These are phyloP conservation scores for Stylonectria norvegica DNA, from an alignment of 2,329 filamentous ascomycete genomes.

Conservation along the genomic window DNA sequence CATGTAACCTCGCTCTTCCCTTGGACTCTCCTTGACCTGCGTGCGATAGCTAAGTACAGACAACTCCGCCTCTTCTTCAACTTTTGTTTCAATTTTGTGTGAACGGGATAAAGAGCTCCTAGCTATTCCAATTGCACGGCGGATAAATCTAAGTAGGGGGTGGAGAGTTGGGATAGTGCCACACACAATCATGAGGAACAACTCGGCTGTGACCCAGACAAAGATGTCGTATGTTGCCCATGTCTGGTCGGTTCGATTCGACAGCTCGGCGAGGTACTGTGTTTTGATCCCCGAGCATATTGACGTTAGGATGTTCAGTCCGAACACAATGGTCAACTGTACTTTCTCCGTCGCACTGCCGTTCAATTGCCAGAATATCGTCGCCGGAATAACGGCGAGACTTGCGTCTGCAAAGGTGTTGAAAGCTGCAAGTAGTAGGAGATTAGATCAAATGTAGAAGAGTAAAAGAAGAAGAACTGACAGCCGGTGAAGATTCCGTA, in stretches of 20 bases:
- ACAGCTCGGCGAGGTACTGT: conserved; percentile 18
- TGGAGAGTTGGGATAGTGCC: conserved; percentile 18
- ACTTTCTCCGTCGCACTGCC: conserved; percentile 74
- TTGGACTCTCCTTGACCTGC: neutral
- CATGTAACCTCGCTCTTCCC: neutral
- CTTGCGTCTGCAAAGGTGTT: conserved; percentile 23
- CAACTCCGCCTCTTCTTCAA: neutral
- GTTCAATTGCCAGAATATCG: conserved; percentile 63
- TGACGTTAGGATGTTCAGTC: conserved; percentile 21
- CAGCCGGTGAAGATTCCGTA: conserved; percentile 20
- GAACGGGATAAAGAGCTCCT: neutral
- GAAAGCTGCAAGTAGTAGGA: conserved; percentile 11
- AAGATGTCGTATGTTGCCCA: conserved; percentile 23
- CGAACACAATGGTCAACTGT: conserved; percentile 51
- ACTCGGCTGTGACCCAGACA: conserved; percentile 20
- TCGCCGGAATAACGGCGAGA: conserved; percentile 19
- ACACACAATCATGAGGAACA: conserved; percentile 24
- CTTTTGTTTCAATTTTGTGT: neutral
- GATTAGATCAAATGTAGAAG: neutral
- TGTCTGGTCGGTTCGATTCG: conserved; percentile 20
- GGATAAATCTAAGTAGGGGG: conserved; percentile 9
- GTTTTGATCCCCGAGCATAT: conserved; percentile 25
- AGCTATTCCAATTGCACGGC: neutral
- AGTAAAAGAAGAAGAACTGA: conserved; percentile 3
- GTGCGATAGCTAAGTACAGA: neutral